Conservation (phyloP, 2,329 filamentous ascomycete genomes). For the Coniochaeta hoffmannii region DNA sequence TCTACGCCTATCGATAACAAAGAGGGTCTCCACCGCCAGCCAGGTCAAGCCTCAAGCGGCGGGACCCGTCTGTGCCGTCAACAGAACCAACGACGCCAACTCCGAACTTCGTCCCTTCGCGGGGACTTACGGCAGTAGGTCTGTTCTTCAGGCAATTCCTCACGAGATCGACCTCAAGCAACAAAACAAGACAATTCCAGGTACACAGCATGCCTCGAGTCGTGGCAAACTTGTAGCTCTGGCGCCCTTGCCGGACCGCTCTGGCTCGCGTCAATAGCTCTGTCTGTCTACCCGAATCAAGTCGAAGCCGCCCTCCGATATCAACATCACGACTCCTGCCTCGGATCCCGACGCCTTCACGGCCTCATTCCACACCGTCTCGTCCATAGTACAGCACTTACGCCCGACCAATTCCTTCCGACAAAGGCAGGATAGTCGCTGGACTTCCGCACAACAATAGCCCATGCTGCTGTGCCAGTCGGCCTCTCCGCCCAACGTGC, state of each 20-base stretch:
- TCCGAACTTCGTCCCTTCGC: neutral
- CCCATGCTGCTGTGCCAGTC: conserved; percentile 27
- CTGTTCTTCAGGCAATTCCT: neutral
- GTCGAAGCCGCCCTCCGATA: neutral
- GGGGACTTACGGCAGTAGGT: neutral
- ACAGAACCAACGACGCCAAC: neutral
- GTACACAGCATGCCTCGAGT: conserved; percentile 36
- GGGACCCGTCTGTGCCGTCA: neutral
- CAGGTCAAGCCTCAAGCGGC: neutral
- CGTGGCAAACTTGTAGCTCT: conserved; percentile 37
- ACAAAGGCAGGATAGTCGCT: neutral
- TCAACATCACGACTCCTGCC: neutral
- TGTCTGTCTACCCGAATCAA: neutral
- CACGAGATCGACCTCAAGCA: neutral
- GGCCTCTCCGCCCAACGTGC: conserved; percentile 18
- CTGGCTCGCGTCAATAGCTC: conserved; percentile 1
- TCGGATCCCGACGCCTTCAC: neutral
- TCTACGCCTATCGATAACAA: neutral
- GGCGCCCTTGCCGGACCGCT: conserved; percentile 35
- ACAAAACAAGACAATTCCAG: conserved; percentile 7
- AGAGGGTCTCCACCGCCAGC: neutral
- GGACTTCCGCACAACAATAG: conserved; percentile 4
- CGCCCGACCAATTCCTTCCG: neutral
- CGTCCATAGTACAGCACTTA: neutral
- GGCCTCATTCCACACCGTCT: neutral